A percentile compares a stretch with the other conserved stretches of the same genome.
Evolutionary conservation across 1,284 basidiomycete genomes (phyloP).

Genomic region (Leccinum pachyderme): DNA sequence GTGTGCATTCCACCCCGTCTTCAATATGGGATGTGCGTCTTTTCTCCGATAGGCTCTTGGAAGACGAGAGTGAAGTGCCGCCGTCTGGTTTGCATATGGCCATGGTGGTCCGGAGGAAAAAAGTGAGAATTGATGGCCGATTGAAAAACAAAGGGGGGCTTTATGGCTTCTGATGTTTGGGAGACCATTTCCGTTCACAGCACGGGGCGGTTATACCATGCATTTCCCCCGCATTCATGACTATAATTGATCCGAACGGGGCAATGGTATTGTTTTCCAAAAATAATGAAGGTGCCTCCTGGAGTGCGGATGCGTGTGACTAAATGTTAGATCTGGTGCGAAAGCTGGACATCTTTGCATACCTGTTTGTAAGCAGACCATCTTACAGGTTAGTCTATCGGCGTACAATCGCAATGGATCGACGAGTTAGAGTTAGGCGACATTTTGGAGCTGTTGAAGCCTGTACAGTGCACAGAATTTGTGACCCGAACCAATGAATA

Average conservation of each 20-base stretch:
- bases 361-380: neutral
- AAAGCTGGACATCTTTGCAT: neutral
- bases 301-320: neutral
- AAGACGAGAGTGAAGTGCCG: neutral
- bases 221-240: too few relatives aligned
- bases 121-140: neutral
- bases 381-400: neutral
- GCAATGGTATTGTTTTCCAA: neutral
- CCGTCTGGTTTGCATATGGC: neutral
- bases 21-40: slow-evolving; percentile 10
- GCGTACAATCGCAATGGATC: neutral
- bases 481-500: neutral
- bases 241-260: neutral
- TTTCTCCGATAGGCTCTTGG: slow-evolving; percentile 17
- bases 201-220: too few relatives aligned
- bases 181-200: neutral
- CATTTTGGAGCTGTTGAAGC: neutral
- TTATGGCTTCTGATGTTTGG: neutral
- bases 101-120: neutral
- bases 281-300: neutral
- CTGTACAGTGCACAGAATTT: neutral
- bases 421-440: neutral
- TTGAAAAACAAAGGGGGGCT: neutral
- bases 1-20: neutral
- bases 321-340: neutral